phyloP scores from a whole-genome alignment of 257 asterid genomes.

The Cruciata laevipes region DNA sequence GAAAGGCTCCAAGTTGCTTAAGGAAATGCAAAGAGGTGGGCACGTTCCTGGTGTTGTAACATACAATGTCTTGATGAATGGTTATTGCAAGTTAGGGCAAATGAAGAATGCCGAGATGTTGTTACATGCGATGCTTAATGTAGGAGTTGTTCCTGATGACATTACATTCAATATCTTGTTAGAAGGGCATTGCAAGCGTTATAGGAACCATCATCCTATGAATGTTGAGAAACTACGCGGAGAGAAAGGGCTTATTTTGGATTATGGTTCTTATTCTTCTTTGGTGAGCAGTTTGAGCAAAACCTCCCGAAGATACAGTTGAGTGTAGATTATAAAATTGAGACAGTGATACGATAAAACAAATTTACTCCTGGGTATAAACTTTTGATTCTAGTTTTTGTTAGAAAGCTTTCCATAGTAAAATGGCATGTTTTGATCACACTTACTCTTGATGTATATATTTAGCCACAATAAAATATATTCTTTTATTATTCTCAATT shows the following conservation, averaged over 20 bases:
- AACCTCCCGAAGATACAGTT: slow-evolving; percentile 22
- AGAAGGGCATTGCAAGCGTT: slow-evolving; percentile 58
- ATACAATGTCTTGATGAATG: slow-evolving; percentile 75
- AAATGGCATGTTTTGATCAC: too few relatives aligned
- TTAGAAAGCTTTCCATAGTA: too few relatives aligned
- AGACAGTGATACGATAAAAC: too few relatives aligned
- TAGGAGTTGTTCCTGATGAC: slow-evolving; percentile 75
- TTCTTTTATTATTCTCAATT: too few relatives aligned
- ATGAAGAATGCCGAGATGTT: slow-evolving; percentile 78
- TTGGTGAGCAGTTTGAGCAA: slow-evolving; percentile 48
- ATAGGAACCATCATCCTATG: slow-evolving; percentile 30
- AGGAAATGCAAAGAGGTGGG: slow-evolving; percentile 73
- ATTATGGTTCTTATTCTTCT: slow-evolving; percentile 66
- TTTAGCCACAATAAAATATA: too few relatives aligned
- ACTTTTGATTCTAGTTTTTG: too few relatives aligned
- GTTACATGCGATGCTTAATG: slow-evolving; percentile 68
- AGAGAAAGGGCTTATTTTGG: slow-evolving; percentile 76
- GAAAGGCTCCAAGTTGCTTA: slow-evolving; percentile 54
- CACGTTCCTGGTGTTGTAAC: slow-evolving; percentile 49
- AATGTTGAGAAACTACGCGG: slow-evolving; percentile 42
- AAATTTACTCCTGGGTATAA: too few relatives aligned
- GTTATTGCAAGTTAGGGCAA: slow-evolving; percentile 80
- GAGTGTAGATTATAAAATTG: too few relatives aligned
- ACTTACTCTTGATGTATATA: too few relatives aligned
- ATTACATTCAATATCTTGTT: slow-evolving; percentile 69